These are phyloP conservation scores for Sphagnurus paluster DNA, from an alignment of 1,284 basidiomycete species.

Conservation along the genomic window DNA sequence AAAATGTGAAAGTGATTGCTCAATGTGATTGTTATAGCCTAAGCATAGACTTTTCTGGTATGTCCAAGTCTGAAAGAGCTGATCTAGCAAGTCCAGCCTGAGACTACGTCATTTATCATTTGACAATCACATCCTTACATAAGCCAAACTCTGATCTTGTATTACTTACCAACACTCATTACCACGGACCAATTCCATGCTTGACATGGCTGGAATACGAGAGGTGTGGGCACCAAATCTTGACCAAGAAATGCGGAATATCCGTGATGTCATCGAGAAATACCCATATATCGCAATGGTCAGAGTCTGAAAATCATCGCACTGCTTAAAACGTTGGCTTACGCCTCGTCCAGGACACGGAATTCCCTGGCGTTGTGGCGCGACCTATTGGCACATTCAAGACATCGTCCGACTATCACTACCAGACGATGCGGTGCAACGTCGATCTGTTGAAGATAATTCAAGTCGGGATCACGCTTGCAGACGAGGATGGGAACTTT, in stretches of 20 bases:
- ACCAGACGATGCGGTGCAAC: constrained; percentile 99
- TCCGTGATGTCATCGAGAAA: constrained; percentile 85
- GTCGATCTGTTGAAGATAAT: constrained; percentile 98
- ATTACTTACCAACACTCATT: too few relatives aligned
- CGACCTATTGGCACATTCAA: constrained; percentile 96
- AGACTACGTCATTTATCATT: too few relatives aligned
- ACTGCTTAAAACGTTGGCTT: constrained; percentile 22
- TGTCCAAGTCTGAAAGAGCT: too few relatives aligned
- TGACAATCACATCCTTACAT: too few relatives aligned
- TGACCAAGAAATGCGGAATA: constrained; percentile 86
- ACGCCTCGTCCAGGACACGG: constrained; percentile 76
- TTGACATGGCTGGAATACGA: constrained; percentile 69
- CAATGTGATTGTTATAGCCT: too few relatives aligned
- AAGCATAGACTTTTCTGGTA: too few relatives aligned
- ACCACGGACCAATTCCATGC: constrained; percentile 18
- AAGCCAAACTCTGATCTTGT: too few relatives aligned
- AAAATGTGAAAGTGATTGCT: too few relatives aligned
- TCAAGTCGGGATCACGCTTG: constrained; percentile 93
- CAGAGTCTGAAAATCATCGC: constrained; percentile 28
- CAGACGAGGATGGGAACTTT: constrained; percentile 90
- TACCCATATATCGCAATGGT: constrained; percentile 98
- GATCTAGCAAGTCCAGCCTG: too few relatives aligned
- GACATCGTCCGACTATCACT: constrained; percentile 97
- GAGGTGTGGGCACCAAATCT: constrained; percentile 97
- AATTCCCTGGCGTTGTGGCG: constrained; percentile 98